A percentile compares a stretch with the other conserved stretches of the same genome.
These are phyloP conservation scores for Thuidium tamariscinum DNA, from an alignment of 225 moss, liverwort and hornwort genomes.

Conservation along the genomic window DNA sequence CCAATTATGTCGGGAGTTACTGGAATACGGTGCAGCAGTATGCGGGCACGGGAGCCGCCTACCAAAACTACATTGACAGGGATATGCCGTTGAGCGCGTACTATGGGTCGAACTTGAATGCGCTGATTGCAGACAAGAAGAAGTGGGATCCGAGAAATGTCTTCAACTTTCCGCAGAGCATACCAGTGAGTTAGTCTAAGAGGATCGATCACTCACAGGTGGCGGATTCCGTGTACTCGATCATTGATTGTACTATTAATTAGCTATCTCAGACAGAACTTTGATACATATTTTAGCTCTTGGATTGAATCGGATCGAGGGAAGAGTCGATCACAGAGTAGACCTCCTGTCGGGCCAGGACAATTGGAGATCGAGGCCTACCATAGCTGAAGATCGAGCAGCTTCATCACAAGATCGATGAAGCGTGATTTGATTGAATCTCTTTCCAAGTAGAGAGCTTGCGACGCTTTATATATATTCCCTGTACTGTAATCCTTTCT, in stretches of 20 bases:
- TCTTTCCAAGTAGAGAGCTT: background rate
- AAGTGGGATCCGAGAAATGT: constrained; percentile 60
- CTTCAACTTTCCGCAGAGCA: constrained; percentile 67
- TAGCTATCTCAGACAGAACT: background rate
- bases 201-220: background rate
- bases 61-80: constrained; percentile 73
- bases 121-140: constrained; percentile 32
- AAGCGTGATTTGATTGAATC: background rate
- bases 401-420: background rate
- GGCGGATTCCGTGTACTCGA: too few species aligned
- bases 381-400: background rate
- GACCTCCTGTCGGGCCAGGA: too few species aligned
- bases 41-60: constrained; percentile 12
- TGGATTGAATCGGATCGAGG: background rate
- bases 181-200: constrained; percentile 11
- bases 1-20: constrained; percentile 13
- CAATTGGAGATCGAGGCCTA: background rate
- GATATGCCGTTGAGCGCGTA: constrained; percentile 48
- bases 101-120: constrained; percentile 41
- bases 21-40: constrained; percentile 39
- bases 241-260: background rate
- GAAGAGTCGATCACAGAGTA: background rate
- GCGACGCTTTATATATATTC: too few species aligned
- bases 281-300: background rate
- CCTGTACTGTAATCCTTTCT: background rate